phyloP scores from a whole-genome alignment of 495 filamentous ascomycete genomes.

The Aspergillus panamensis region DNA sequence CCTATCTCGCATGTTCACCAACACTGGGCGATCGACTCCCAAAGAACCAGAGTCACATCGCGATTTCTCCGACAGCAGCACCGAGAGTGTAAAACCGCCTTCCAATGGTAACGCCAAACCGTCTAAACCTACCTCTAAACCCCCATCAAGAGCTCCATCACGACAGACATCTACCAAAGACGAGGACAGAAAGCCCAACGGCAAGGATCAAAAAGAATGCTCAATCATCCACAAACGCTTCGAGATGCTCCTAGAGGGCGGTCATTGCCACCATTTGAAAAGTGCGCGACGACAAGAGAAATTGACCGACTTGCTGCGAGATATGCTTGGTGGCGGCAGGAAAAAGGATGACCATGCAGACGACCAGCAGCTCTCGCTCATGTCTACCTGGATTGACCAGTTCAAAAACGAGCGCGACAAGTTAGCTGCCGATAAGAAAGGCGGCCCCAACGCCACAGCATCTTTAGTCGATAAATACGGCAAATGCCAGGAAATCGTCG shows the following conservation, averaged over 20 bases:
- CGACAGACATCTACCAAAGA: slow-evolving; percentile 44
- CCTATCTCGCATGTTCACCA: slow-evolving; percentile 59
- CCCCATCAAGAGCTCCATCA: slow-evolving; percentile 38
- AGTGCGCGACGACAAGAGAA: slow-evolving; percentile 91
- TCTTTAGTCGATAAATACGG: slow-evolving; percentile 95
- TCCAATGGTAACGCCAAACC: slow-evolving; percentile 34
- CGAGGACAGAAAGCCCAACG: slow-evolving; percentile 31
- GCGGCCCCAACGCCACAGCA: slow-evolving; percentile 69
- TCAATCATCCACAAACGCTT: slow-evolving; percentile 52
- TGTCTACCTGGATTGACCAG: slow-evolving; percentile 95
- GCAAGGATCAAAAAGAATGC: slow-evolving; percentile 45
- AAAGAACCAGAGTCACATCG: slow-evolving; percentile 34
- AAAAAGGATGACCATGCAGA: slow-evolving; percentile 62
- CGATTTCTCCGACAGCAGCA: slow-evolving; percentile 43
- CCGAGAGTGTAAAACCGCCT: slow-evolving; percentile 33
- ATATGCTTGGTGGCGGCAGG: slow-evolving; percentile 70
- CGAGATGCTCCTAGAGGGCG: slow-evolving; percentile 54
- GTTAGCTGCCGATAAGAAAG: slow-evolving; percentile 70
- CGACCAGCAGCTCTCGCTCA: slow-evolving; percentile 84
- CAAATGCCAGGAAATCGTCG: slow-evolving; percentile 96
- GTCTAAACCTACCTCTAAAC: slow-evolving; percentile 35
- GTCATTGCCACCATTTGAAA: slow-evolving; percentile 83
- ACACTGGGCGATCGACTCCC: slow-evolving; percentile 32
- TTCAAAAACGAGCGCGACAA: slow-evolving; percentile 82
- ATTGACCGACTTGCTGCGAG: slow-evolving; percentile 83